Conservation (phyloP, 2,329 filamentous ascomycete genomes). For the Domatiomyces catenatus region DNA sequence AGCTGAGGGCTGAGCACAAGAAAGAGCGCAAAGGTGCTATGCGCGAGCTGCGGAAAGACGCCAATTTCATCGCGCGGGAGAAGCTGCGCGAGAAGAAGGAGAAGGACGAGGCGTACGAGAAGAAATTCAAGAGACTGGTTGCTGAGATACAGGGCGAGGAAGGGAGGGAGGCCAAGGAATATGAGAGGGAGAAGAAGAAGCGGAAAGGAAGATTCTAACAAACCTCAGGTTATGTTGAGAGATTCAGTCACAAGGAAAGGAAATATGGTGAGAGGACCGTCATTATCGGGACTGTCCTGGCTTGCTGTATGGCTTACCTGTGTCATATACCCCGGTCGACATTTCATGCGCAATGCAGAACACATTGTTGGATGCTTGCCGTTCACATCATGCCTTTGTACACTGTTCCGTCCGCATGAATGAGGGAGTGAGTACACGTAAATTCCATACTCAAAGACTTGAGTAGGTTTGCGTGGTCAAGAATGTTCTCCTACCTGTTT, state of each 20-base stretch:
- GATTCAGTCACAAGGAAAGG: not conserved
- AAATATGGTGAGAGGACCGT: not conserved
- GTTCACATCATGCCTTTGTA: not conserved
- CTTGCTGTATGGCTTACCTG: not conserved
- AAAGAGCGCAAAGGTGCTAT: conserved; percentile 88
- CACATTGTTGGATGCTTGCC: not conserved
- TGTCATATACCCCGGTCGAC: not conserved
- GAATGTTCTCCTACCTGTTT: not conserved
- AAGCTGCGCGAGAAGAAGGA: conserved; percentile 84
- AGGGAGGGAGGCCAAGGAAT: conserved; percentile 68
- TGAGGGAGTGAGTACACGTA: not conserved
- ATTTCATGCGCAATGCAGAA: not conserved
- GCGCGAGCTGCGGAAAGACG: conserved; percentile 87
- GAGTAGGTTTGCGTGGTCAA: not conserved
- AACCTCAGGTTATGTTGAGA: not conserved
- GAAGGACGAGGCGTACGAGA: conserved; percentile 83
- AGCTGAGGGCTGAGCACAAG: conserved; percentile 82
- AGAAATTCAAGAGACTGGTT: conserved; percentile 82
- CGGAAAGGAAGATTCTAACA: conserved; percentile 38
- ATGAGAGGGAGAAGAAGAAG: conserved; percentile 69
- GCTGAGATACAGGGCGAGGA: conserved; percentile 94
- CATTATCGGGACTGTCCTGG: not conserved
- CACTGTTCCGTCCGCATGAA: not conserved
- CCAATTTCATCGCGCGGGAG: conserved; percentile 83
- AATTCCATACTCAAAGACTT: not conserved